These are phyloP conservation scores for Cadophora luteo-olivacea DNA, from an alignment of 2,329 filamentous ascomycete species.

Conservation along the genomic window DNA sequence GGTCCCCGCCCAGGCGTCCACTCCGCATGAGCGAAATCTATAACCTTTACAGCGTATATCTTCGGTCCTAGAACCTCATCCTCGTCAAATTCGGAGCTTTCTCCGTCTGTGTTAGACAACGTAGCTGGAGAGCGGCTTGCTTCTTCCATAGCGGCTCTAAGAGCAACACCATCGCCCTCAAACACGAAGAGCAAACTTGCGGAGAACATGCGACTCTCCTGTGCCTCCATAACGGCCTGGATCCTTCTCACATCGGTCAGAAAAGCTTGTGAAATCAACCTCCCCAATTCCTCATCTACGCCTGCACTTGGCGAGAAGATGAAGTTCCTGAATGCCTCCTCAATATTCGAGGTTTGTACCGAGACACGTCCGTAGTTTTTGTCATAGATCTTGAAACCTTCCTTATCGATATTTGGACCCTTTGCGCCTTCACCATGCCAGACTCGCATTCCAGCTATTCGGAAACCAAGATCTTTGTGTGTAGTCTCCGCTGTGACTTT, in stretches of 20 bases:
- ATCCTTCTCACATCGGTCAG: conserved; percentile 59
- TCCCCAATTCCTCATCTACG: conserved; percentile 64
- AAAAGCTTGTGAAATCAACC: conserved; percentile 60
- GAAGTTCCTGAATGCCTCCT: conserved; percentile 61
- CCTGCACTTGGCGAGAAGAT: conserved; percentile 64
- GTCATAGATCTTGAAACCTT: conserved; percentile 65
- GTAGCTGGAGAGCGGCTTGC: conserved; percentile 42
- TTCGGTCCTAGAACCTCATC: conserved; percentile 65
- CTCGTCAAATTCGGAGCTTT: conserved; percentile 50
- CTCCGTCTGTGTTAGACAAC: conserved; percentile 37
- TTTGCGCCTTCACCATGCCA: conserved; percentile 62
- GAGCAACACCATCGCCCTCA: conserved; percentile 64
- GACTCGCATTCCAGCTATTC: conserved; percentile 70
- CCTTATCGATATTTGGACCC: conserved; percentile 58
- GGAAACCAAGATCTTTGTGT: conserved; percentile 65
- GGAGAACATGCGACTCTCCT: conserved; percentile 69
- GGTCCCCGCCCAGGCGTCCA: conserved; percentile 82
- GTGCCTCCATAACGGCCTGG: conserved; percentile 57
- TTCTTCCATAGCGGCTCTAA: conserved; percentile 49
- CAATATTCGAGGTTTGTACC: conserved; percentile 60
- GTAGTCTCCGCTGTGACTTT: conserved; percentile 65
- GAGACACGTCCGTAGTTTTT: conserved; percentile 65
- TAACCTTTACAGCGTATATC: conserved; percentile 83
- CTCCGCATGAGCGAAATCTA: conserved; percentile 93
- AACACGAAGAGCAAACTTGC: conserved; percentile 64